phyloP scores from a whole-genome alignment of 495 filamentous ascomycete species.

The Trichoderma parareesei region DNA sequence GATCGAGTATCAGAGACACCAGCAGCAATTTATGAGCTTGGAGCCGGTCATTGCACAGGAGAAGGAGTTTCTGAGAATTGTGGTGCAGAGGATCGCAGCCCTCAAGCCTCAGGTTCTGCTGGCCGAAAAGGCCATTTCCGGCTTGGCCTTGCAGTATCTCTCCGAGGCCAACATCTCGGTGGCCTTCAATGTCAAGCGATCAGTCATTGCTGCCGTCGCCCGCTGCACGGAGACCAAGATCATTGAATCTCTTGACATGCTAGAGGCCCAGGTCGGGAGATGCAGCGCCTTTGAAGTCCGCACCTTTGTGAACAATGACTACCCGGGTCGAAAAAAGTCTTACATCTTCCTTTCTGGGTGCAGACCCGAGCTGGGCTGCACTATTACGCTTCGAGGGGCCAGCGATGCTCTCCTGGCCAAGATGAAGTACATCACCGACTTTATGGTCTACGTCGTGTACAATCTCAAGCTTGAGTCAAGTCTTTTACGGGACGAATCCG shows the following conservation, averaged over 20 bases:
- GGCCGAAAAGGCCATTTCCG: conserved; percentile 83
- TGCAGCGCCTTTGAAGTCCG: conserved; percentile 89
- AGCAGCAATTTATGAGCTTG: conserved; percentile 95
- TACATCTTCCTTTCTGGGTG: conserved; percentile 95
- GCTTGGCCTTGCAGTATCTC: conserved; percentile 79
- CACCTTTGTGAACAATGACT: conserved; percentile 74
- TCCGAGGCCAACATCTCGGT: conserved; percentile 83
- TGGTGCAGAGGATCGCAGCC: conserved; percentile 85
- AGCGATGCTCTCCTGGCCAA: conserved; percentile 57
- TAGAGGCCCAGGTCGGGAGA: conserved; percentile 69
- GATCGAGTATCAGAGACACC: conserved; percentile 88
- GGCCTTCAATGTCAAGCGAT: conserved; percentile 90
- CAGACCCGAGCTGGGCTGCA: conserved; percentile 87
- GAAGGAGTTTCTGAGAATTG: conserved; percentile 84
- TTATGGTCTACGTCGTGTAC: conserved; percentile 98
- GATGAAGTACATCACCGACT: conserved; percentile 92
- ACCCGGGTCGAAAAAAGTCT: conserved; percentile 72
- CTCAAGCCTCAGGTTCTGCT: conserved; percentile 77
- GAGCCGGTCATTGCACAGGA: conserved; percentile 97
- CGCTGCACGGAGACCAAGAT: conserved; percentile 84
- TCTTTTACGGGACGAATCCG: conserved; percentile 91
- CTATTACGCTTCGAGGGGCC: conserved; percentile 85
- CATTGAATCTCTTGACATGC: conserved; percentile 91
- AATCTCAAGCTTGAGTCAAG: conserved; percentile 95
- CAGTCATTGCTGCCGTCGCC: conserved; percentile 90